Evolutionary conservation across 257 asterid species (phyloP).

Genomic region (Solanum chaucha): DNA sequence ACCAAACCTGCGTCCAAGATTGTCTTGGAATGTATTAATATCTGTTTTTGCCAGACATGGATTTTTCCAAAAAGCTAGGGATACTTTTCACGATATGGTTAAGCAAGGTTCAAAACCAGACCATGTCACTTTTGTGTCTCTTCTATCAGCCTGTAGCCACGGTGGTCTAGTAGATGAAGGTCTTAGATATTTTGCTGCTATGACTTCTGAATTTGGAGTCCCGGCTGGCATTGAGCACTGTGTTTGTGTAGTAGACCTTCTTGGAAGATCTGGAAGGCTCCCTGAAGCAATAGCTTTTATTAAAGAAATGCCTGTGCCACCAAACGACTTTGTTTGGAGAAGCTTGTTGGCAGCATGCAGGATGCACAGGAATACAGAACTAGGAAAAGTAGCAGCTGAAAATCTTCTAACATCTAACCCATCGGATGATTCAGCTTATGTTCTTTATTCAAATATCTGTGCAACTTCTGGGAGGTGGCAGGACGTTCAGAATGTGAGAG

Average conservation of each 20-base stretch:
- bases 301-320: constrained; percentile 59
- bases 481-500: constrained; percentile 48
- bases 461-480: constrained; percentile 72
- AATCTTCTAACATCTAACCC: constrained; percentile 56
- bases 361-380: constrained; percentile 52
- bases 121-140: constrained; percentile 84
- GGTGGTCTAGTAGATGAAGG: constrained; percentile 85
- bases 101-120: constrained; percentile 44
- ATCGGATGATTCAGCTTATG: constrained; percentile 76
- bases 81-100: constrained; percentile 57
- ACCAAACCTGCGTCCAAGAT: constrained; percentile 35
- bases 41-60: constrained; percentile 81
- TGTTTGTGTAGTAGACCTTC: constrained; percentile 78
- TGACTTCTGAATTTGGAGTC: constrained; percentile 52
- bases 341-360: constrained; percentile 60
- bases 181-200: constrained; percentile 46
- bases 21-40: constrained; percentile 68
- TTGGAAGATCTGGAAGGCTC: constrained; percentile 73
- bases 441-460: constrained; percentile 69
- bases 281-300: constrained; percentile 66
- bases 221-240: constrained; percentile 68
- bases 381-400: constrained; percentile 53
- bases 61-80: constrained; percentile 38
- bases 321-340: constrained; percentile 73
- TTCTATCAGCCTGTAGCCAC: constrained; percentile 85